Conservation (phyloP, 1,284 basidiomycete genomes). For the Malassezia arunalokei region DNA sequence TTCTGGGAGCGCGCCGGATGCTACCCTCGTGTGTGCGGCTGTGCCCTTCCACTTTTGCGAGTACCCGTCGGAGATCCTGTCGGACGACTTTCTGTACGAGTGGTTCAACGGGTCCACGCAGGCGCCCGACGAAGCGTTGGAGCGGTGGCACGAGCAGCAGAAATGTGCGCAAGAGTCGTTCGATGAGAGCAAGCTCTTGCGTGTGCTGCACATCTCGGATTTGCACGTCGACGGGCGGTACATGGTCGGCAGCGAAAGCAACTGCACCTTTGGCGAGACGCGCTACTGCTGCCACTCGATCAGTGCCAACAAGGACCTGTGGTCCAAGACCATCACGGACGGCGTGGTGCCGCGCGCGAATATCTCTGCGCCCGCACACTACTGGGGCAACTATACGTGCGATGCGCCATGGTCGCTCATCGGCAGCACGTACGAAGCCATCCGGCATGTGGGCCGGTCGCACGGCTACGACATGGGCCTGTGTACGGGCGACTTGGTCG, state of each 20-base stretch:
- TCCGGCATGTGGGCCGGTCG: constrained; percentile 55
- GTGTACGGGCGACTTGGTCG: constrained; percentile 64
- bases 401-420: constrained; percentile 61
- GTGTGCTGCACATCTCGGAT: constrained; percentile 65
- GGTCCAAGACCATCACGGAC: constrained; percentile 47
- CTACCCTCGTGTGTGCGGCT: constrained; percentile 33
- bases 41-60: constrained; percentile 18
- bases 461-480: constrained; percentile 57
- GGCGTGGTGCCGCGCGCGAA: constrained; percentile 16
- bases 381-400: constrained; percentile 49
- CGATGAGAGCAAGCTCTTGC: constrained; percentile 49
- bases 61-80: constrained; percentile 17
- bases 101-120: constrained; percentile 29
- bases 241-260: constrained; percentile 60
- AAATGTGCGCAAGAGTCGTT: background rate
- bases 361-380: constrained; percentile 22
- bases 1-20: constrained; percentile 26
- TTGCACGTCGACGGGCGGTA: constrained; percentile 69
- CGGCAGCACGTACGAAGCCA: constrained; percentile 56
- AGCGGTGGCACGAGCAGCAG: constrained; percentile 8
- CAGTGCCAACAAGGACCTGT: constrained; percentile 49
- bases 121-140: constrained; percentile 4
- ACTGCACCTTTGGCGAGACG: constrained; percentile 54
- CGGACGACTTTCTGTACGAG: constrained; percentile 22
- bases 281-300: constrained; percentile 57